Conservation (phyloP, 495 filamentous ascomycete species). For the Neurospora intermedia region DNA sequence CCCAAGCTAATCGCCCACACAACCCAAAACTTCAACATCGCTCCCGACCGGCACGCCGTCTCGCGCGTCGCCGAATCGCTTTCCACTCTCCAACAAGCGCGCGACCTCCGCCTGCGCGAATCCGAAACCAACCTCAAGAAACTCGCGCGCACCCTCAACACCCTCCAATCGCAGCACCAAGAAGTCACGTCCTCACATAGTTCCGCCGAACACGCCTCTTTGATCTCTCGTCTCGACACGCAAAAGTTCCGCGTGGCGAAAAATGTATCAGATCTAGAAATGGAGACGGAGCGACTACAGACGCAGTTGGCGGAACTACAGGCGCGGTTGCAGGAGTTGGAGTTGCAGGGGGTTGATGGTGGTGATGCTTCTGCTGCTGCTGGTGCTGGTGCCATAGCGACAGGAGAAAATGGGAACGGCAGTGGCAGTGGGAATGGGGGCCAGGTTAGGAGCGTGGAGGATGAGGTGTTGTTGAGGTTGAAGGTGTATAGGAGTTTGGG, state of each 20-base stretch:
- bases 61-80: constrained; percentile 81
- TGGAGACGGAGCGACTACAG: constrained; percentile 80
- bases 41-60: constrained; percentile 73
- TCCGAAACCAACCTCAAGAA: constrained; percentile 60
- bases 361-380: no score
- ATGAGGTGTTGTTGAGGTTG: constrained; percentile 57
- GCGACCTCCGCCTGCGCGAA: constrained; percentile 62
- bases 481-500: constrained; percentile 87
- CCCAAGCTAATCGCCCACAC: constrained; percentile 77
- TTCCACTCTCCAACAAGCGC: constrained; percentile 63
- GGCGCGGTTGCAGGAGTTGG: constrained; percentile 66
- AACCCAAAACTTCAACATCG: constrained; percentile 87
- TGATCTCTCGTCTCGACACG: constrained; percentile 76
- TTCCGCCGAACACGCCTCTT: constrained; percentile 61
- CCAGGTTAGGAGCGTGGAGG: constrained; percentile 26
- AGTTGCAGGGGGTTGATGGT: constrained; percentile 68
- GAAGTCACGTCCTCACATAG: constrained; percentile 63
- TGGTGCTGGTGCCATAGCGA: constrained; percentile 5
- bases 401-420: not conserved
- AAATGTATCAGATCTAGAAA: constrained; percentile 74
- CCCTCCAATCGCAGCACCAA: constrained; percentile 55
- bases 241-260: constrained; percentile 95
- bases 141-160: constrained; percentile 61
- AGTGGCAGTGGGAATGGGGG: constrained; percentile 4
- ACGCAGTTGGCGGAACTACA: constrained; percentile 69